A percentile compares a stretch with the other conserved stretches of the same genome.
phyloP scores from a whole-genome alignment of 23 red algal genomes.

The Agarophyton chilense region DNA sequence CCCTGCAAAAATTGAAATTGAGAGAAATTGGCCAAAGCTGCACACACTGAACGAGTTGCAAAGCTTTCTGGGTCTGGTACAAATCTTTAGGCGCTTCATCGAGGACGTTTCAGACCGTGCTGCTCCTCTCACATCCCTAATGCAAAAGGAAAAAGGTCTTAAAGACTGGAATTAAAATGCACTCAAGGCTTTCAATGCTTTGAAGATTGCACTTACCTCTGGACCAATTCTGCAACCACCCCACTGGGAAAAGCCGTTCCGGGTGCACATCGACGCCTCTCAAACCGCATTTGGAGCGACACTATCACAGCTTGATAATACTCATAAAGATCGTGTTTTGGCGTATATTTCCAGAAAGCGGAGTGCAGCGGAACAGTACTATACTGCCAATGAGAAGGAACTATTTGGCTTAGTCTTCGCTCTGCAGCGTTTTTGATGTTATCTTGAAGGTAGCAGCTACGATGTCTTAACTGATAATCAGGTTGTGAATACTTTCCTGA shows the following conservation, averaged over 20 bases:
- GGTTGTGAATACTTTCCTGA: not conserved
- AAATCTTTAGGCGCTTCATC: not conserved
- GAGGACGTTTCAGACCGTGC: not conserved
- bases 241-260: not conserved
- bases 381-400: conserved; percentile 11
- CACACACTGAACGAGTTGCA: not conserved
- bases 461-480: not conserved
- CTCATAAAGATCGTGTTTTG: not conserved
- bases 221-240: not conserved
- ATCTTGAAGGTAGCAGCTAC: not conserved
- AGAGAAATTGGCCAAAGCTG: not conserved
- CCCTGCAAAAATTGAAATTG: not conserved
- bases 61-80: not conserved
- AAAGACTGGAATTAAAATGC: not conserved
- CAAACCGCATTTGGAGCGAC: not conserved
- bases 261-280: conserved; percentile 8
- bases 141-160: not conserved
- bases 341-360: not conserved
- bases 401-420: not conserved
- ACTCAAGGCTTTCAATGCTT: not conserved
- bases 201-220: not conserved
- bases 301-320: not conserved
- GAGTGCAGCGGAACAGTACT: not conserved
- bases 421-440: not conserved
- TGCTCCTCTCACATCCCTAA: not conserved